phyloP scores from a whole-genome alignment of 1,139 yeast species.

The Kodamaea sp. region DNA sequence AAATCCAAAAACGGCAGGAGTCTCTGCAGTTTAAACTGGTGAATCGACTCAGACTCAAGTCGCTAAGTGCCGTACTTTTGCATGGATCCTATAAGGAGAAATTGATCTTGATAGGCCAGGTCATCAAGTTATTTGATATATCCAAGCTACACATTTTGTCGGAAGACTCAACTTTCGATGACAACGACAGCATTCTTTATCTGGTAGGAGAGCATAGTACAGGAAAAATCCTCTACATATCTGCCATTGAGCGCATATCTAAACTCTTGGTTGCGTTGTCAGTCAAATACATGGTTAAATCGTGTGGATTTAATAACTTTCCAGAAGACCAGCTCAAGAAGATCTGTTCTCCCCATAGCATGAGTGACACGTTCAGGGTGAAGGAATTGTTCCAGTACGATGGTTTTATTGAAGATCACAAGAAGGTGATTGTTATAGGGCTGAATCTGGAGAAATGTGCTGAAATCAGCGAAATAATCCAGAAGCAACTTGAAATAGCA shows the following conservation, averaged over 20 bases:
- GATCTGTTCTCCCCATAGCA: conserved; percentile 13
- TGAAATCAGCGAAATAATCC: conserved; percentile 3
- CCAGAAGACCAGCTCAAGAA: conserved; percentile 12
- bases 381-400: conserved; percentile 9
- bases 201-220: conserved; percentile 15
- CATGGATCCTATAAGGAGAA: conserved; percentile 40
- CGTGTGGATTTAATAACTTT: conserved; percentile 21
- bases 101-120: conserved; percentile 23
- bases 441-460: background rate
- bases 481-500: conserved; percentile 11
- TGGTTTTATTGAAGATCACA: conserved; percentile 2
- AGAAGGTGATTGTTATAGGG: conserved; percentile 5
- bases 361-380: conserved; percentile 12
- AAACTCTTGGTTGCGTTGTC: conserved; percentile 20
- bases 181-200: conserved; percentile 16
- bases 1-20: conserved; percentile 12
- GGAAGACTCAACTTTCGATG: conserved; percentile 3
- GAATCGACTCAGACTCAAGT: conserved; percentile 17
- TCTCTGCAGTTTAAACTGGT: conserved; percentile 7
- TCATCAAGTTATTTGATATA: conserved; percentile 18
- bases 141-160: conserved; percentile 4
- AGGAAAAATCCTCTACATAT: conserved; percentile 22
- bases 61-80: conserved; percentile 27
- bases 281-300: conserved; percentile 22
- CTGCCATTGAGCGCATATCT: conserved; percentile 19